Conservation (phyloP, 495 filamentous ascomycete species). For the Aspergillus incahuasiensis region DNA sequence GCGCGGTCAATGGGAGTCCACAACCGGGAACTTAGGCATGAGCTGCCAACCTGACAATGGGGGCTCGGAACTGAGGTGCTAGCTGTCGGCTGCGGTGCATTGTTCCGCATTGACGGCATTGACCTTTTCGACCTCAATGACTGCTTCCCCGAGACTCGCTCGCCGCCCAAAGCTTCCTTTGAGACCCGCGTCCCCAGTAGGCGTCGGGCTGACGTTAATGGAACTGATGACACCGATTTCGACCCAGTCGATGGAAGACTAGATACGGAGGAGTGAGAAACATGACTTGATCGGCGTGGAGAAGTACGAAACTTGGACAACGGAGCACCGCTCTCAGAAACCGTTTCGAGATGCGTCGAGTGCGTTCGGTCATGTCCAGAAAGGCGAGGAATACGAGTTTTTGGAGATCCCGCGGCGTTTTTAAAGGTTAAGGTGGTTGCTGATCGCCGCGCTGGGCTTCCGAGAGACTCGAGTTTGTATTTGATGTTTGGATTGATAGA, state of each 20-base stretch:
- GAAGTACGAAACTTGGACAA: constrained; percentile 55
- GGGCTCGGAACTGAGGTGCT: constrained; percentile 31
- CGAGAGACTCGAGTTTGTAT: constrained; percentile 63
- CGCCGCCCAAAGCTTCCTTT: constrained; percentile 45
- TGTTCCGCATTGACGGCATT: constrained; percentile 73
- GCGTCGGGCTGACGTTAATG: constrained; percentile 53
- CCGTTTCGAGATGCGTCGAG: constrained; percentile 77
- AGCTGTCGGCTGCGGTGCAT: constrained; percentile 35
- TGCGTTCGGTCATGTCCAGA: constrained; percentile 59
- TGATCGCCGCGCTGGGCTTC: constrained; percentile 66
- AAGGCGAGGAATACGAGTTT: constrained; percentile 59
- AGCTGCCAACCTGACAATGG: constrained; percentile 34
- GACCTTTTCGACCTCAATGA: constrained; percentile 82
- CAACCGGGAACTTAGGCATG: constrained; percentile 49
- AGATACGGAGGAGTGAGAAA: constrained; percentile 60
- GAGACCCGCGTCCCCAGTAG: constrained; percentile 54
- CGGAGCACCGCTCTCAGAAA: constrained; percentile 83
- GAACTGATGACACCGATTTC: constrained; percentile 47
- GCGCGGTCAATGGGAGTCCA: constrained; percentile 69
- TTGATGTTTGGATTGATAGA: constrained; percentile 93
- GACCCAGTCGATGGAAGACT: constrained; percentile 55
- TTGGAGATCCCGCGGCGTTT: constrained; percentile 50
- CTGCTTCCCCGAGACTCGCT: constrained; percentile 67
- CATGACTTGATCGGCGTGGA: constrained; percentile 61
- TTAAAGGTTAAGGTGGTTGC: constrained; percentile 88